Conservation (phyloP, 176 grass and related monocot species). For the Oryza rufipogon region DNA sequence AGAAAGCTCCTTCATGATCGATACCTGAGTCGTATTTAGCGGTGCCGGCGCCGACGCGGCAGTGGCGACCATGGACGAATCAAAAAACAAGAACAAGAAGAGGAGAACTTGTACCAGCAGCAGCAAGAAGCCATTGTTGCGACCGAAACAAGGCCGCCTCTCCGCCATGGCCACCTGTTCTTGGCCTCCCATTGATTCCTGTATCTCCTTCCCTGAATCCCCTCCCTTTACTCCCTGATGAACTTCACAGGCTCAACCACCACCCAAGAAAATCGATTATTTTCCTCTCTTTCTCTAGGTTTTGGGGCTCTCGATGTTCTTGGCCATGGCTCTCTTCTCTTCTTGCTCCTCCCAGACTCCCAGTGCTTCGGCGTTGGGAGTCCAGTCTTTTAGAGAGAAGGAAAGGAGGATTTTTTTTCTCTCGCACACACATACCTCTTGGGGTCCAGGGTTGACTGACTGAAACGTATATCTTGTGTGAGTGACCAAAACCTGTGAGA, state of each 20-base stretch:
- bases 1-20: conserved; percentile 40
- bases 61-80: background rate
- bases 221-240: too few relatives aligned
- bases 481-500: conserved; percentile 15
- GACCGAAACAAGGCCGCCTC: conserved; percentile 23
- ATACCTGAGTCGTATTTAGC: conserved; percentile 16
- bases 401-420: background rate
- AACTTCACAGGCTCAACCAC: background rate
- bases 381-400: background rate
- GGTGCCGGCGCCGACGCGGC: too few relatives aligned
- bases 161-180: background rate
- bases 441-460: conserved; percentile 47
- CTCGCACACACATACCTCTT: background rate
- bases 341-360: background rate
- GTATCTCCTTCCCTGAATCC: background rate
- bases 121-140: conserved; percentile 32
- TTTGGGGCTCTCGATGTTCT: conserved; percentile 1
- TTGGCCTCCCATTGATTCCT: background rate
- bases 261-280: background rate
- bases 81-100: background rate
- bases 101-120: background rate
- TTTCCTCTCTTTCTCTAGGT: conserved; percentile 21
- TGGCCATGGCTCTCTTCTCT: conserved; percentile 20
- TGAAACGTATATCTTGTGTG: conserved; percentile 24
- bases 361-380: background rate